Conservation (phyloP, 2,329 filamentous ascomycete genomes). For the Aureobasidium sp. region DNA sequence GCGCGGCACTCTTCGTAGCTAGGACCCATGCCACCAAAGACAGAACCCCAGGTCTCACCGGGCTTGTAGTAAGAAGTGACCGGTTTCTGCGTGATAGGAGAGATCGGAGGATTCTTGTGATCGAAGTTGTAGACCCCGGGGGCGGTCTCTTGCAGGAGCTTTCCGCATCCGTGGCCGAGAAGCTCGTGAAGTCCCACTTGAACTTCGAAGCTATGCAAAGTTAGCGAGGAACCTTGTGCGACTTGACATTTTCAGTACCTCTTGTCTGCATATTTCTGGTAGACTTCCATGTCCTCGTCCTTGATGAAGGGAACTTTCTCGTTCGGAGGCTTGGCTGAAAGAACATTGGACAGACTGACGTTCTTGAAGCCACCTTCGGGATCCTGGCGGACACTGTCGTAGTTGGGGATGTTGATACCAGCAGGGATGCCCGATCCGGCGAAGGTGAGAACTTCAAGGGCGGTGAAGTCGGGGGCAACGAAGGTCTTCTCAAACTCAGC, state of each 20-base stretch:
- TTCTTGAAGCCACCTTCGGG: conserved; percentile 73
- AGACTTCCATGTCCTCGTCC: conserved; percentile 67
- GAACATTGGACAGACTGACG: conserved; percentile 84
- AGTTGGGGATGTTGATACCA: conserved; percentile 41
- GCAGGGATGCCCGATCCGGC: conserved; percentile 51
- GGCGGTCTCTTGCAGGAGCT: no score
- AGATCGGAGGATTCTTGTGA: no score
- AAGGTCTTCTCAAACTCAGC: no score
- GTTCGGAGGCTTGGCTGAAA: conserved; percentile 83
- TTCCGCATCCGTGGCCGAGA: no score
- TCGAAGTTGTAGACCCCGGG: no score
- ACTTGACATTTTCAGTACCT: no score
- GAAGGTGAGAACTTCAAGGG: conserved; percentile 83
- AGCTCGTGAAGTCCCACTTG: conserved; percentile 64
- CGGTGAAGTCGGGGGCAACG: conserved; percentile 42
- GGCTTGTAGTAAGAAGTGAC: no score
- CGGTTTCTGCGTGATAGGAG: no score
- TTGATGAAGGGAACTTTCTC: conserved; percentile 89
- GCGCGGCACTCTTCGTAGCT: conserved; percentile 25
- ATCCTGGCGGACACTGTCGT: conserved; percentile 69
- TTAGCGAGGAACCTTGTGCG: no score
- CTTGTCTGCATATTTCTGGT: conserved; percentile 71
- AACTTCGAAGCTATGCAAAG: conserved; percentile 65
- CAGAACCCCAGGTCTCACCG: no score
- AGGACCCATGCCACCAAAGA: no score